Conservation (phyloP, 805 yeast genomes). For the Grigorovia transvaalensis region DNA sequence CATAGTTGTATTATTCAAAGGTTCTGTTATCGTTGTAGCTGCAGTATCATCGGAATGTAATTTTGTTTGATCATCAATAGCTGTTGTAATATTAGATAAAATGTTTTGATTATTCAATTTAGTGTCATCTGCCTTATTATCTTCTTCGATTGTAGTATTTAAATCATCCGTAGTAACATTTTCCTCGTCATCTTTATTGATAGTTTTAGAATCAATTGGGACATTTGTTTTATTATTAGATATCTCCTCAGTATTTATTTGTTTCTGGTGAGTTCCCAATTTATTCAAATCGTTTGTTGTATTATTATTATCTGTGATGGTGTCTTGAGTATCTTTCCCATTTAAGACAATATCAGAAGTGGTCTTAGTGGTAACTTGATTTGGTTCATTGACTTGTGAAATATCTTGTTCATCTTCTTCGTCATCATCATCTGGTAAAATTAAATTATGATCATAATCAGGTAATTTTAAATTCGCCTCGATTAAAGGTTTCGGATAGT, state of each 20-base stretch:
- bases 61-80: background rate
- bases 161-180: slow-evolving; percentile 5
- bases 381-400: background rate
- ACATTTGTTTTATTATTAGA: no score
- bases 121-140: slow-evolving; percentile 1
- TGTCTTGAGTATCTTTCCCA: background rate
- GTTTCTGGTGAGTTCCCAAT: background rate
- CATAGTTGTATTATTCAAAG: background rate
- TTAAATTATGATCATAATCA: slow-evolving; percentile 54
- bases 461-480: slow-evolving; percentile 60
- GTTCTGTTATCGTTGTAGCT: background rate
- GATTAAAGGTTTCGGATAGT: slow-evolving; percentile 59
- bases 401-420: slow-evolving; percentile 7
- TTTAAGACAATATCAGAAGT: no score
- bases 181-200: background rate
- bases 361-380: no score
- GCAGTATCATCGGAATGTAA: background rate
- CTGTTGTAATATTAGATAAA: background rate
- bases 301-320: background rate
- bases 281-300: background rate
- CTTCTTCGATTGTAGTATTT: slow-evolving; percentile 13
- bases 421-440: slow-evolving; percentile 19
- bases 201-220: no score
- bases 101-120: background rate
- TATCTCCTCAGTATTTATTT: background rate